These are phyloP conservation scores for Salix exigua DNA, from an alignment of 345 rosid genomes.

Conservation along the genomic window DNA sequence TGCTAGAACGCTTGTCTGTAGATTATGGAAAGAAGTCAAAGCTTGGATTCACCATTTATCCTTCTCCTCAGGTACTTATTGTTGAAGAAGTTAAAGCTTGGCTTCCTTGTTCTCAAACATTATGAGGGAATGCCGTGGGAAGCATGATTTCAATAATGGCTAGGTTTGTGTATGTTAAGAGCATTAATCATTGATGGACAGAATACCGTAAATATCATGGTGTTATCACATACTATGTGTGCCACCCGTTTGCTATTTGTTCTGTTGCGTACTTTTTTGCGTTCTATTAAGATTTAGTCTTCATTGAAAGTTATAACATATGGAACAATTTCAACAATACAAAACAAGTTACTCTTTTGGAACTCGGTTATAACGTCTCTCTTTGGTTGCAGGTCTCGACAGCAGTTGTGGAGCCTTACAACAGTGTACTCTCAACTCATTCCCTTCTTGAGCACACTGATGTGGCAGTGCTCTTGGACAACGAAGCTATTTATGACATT, in stretches of 20 bases:
- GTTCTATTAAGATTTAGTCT: not conserved
- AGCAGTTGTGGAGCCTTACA: conserved; percentile 39
- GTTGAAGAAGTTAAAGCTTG: not conserved
- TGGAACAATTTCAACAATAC: not conserved
- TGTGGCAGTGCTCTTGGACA: conserved; percentile 33
- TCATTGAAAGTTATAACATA: not conserved
- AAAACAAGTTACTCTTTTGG: not conserved
- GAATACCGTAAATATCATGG: not conserved
- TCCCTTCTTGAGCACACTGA: conserved; percentile 39
- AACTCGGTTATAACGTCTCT: not conserved
- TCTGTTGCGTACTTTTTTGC: not conserved
- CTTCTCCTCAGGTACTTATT: conserved; percentile 38
- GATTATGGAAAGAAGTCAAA: conserved; percentile 38
- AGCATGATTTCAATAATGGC: not conserved
- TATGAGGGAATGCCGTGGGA: not conserved
- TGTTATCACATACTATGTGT: not conserved
- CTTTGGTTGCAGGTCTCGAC: conserved; percentile 30
- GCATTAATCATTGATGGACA: not conserved
- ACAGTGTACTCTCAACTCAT: conserved; percentile 39
- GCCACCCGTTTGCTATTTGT: not conserved
- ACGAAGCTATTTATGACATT: conserved; percentile 39
- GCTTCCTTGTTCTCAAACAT: not conserved
- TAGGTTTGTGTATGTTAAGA: not conserved
- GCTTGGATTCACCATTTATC: conserved; percentile 37
- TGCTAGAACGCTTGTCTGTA: conserved; percentile 37